Conservation (phyloP, 352 stramenopile genomes). For the Phytophthora citricola region DNA sequence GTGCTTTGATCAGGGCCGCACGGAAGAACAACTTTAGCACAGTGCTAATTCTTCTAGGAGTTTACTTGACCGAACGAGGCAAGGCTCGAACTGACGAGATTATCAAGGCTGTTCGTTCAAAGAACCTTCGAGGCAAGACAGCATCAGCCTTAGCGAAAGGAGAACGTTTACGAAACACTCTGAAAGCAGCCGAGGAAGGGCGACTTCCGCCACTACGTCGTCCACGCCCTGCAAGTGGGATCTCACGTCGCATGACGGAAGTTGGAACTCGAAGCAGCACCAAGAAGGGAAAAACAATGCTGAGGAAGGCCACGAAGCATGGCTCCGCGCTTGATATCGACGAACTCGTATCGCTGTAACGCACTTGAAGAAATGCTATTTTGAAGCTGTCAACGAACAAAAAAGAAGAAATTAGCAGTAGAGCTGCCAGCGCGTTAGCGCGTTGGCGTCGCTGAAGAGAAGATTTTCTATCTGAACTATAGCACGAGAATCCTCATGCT, state of each 20-base stretch:
- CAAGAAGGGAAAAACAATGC: conserved; percentile 25
- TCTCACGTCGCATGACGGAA: conserved; percentile 41
- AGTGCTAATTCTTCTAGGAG: conserved; percentile 55
- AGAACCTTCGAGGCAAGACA: conserved; percentile 59
- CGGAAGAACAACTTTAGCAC: conserved; percentile 69
- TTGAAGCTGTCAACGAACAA: conserved; percentile 12
- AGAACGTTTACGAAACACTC: conserved; percentile 45
- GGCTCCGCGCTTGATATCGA: conserved; percentile 11
- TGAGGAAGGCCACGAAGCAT: conserved; percentile 23
- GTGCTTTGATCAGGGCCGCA: conserved; percentile 50
- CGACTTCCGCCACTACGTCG: conserved; percentile 38
- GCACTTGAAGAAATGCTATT: conserved; percentile 26
- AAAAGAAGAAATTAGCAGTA: conserved; percentile 11
- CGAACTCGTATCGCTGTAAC: conserved; percentile 24
- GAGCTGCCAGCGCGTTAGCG: neutral
- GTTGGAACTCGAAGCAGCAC: conserved; percentile 14
- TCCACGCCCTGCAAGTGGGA: conserved; percentile 12
- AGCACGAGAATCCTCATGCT: conserved; percentile 32
- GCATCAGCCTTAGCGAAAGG: conserved; percentile 49
- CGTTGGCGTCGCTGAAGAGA: neutral
- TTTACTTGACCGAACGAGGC: conserved; percentile 39
- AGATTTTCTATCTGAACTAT: neutral
- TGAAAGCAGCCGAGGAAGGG: conserved; percentile 63
- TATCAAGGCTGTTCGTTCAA: conserved; percentile 41
- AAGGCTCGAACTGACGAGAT: conserved; percentile 37